Conservation (phyloP, 73 alveolate species). For the Paramecium primaurelia region DNA sequence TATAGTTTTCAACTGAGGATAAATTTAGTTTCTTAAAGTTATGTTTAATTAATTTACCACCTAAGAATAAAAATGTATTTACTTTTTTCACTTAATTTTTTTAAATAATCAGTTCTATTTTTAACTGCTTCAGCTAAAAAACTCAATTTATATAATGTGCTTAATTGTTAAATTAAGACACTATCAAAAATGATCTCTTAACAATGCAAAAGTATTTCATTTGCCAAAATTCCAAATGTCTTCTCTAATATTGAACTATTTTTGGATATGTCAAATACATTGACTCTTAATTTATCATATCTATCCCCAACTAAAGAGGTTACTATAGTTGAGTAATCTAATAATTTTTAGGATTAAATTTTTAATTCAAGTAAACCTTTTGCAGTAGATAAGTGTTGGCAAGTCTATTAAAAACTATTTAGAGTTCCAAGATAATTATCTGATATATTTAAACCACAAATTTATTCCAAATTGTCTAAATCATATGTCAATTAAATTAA, state of each 20-base stretch:
- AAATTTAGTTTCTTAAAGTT: background rate
- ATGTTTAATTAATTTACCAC: background rate
- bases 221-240: background rate
- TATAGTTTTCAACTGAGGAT: background rate
- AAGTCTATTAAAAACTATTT: background rate
- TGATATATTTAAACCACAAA: background rate
- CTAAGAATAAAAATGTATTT: background rate
- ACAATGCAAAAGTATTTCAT: background rate
- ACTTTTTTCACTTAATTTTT: background rate
- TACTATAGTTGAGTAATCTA: background rate
- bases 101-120: background rate
- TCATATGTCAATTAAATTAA: background rate
- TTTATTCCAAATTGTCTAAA: conserved; percentile 29
- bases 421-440: background rate
- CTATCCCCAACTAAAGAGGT: background rate
- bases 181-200: background rate
- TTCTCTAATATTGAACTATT: background rate
- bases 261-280: background rate
- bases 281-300: conserved; percentile 11
- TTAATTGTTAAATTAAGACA: background rate
- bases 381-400: background rate
- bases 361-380: background rate
- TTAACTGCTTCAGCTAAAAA: background rate
- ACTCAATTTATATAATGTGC: background rate
- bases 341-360: background rate